Base-by-base conservation (phyloP, 164 flowering plant genomes). In the Berberis thunbergii region DNA sequence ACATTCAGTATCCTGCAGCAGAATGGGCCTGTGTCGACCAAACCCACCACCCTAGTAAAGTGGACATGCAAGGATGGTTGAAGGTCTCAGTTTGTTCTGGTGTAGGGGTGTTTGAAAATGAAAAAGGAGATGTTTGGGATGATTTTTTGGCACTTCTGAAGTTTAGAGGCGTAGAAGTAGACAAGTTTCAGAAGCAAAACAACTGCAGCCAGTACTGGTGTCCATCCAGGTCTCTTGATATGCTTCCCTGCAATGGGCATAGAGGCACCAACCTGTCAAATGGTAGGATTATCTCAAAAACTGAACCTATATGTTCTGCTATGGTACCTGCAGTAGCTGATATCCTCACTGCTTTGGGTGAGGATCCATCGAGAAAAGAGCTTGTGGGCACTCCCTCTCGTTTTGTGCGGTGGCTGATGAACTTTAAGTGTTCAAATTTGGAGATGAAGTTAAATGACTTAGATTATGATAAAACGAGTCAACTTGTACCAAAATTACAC, bases 321-420 rank as follows among this genome's bases (percentile, higher is more conserved):
- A 86, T 95, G 96, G 65, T 72, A 8, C 38, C 70, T 69, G 96
- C 97, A 5, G 92, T 85, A 11, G 46, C 77, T 68, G 77, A 84
- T 40, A 91, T 95, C 41, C 71, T 89, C 45, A 72, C 58, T 57
- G 83, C 87, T 2, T 62, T 95, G 60, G 99, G 97, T 7, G 97
- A 95, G 78, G 87, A 95, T 59, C 92, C 92, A 48, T 75, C 52
- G 2, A 84, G 97, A 74, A 75, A 81, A 73, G 96, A 86, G 67
- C 91, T 95, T 39, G 54, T 77, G 49, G 87, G 77, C 50, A 91
- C 97, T 9, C 96, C 97, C 4, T 63, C 67, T n/a, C 87, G 79
- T 42, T 95, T 87, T 71, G 78, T 91, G 50, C 79, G 73, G 68
- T 95, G 97, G 99, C 60, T 95, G 66, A 81, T 84, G 90, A 91